phyloP scores from a whole-genome alignment of 768 basidiomycete genomes.

The Mycena vulgaris region DNA sequence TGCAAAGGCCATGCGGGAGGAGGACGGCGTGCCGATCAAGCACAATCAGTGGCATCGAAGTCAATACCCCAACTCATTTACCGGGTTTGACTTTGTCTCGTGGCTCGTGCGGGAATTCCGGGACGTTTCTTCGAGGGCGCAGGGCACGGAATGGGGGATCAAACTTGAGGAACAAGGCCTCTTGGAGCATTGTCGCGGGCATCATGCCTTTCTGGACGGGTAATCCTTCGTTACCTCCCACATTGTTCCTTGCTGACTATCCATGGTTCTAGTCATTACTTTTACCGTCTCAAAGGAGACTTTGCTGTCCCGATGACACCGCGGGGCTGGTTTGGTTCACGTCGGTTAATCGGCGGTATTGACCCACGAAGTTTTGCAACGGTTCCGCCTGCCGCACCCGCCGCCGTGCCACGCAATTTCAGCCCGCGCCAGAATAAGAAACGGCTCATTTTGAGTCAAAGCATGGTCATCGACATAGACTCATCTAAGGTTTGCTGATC shows the following conservation, averaged over 20 bases:
- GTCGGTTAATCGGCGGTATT: conserved; percentile 63
- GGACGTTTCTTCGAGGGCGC: conserved; percentile 87
- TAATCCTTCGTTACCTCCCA: conserved; percentile 56
- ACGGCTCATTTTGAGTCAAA: conserved; percentile 85
- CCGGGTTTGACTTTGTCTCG: conserved; percentile 89
- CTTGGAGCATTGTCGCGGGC: conserved; percentile 85
- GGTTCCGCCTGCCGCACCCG: conserved; percentile 36
- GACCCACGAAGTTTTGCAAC: conserved; percentile 47
- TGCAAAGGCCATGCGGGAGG: conserved; percentile 89
- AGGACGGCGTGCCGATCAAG: conserved; percentile 88
- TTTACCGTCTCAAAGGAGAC: conserved; percentile 87
- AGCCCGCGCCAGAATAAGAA: conserved; percentile 67
- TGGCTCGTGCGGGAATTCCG: conserved; percentile 95
- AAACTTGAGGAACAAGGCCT: conserved; percentile 86
- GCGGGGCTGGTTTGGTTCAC: conserved; percentile 78
- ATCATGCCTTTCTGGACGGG: conserved; percentile 92
- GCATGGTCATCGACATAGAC: conserved; percentile 93
- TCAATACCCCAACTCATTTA: conserved; percentile 87
- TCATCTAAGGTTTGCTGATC: conserved; percentile 73
- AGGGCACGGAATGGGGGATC: conserved; percentile 85
- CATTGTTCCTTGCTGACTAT: conserved; percentile 17
- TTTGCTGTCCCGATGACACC: conserved; percentile 81
- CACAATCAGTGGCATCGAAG: conserved; percentile 86
- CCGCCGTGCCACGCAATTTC: conserved; percentile 52
- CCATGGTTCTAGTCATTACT: conserved; percentile 79